Evolutionary conservation across 208 protist species (phyloP), one percentile per base, ranked within the genome.

Genomic region (Acanthamoeba polyphaga): DNA sequence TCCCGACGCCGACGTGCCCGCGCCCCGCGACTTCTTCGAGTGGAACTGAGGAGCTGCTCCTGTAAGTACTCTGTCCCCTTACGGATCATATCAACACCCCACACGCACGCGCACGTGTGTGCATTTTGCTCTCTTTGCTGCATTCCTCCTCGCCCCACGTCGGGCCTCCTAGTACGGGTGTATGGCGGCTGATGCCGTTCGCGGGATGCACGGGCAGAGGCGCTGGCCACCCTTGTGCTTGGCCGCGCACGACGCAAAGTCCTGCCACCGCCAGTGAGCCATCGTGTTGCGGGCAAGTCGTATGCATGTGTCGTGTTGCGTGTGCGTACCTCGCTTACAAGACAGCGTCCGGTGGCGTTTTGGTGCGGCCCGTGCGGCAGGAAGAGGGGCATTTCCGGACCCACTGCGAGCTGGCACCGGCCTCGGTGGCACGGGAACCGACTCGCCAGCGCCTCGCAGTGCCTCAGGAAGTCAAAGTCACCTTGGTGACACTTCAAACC

Each of bases 1-100:
- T 38, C 76, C 93, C 34, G 76, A 87, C 15, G 93, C 93, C 12
- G 64, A 46, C 4, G 51, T 95, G 22, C 93, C 93, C 22, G 70
- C 76, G 17, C 93, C 93, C 0, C 46, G 76, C n/a, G 76, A 94
- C 46, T 94, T 68, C 53, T 58, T 94, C 29, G 91, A 94, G 43
- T 94, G 91, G 91, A 82, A 82, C 74, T 82, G 24, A 82, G 74
- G 46, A 51, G 29, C 62, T 22, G 27, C 24, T 9, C 6, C 27
- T n/a, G 62, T 68, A 29, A 1, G 22, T 13, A 13, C 13, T 76
- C 29, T 76, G 22, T 43, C 10, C 68, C 7, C n/a, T 1, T 76
- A 22, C n/a, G 3, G 13, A 12, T 32, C n/a, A 32, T 15, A 76
- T 76, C 22, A 34, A 38, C n/a, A 10, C n/a, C 1, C 72, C 13